Evolutionary conservation across 1,139 yeast species (phyloP).

Genomic region (Hanseniaspora gamundiae): DNA sequence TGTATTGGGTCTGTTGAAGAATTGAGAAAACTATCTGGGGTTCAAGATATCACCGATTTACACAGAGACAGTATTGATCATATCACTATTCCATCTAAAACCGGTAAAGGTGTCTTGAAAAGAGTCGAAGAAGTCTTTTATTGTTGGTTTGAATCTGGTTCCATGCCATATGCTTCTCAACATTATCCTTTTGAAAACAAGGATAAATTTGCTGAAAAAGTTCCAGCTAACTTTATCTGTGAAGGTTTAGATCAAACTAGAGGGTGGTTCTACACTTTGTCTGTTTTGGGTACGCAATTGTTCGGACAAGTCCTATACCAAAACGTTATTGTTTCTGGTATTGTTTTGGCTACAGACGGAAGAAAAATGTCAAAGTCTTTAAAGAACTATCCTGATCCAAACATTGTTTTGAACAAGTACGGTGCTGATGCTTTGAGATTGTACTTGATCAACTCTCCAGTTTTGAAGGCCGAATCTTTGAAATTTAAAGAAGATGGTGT

Average conservation of each 20-base stretch:
- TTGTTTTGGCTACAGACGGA: constrained; percentile 95
- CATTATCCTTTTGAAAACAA: constrained; percentile 91
- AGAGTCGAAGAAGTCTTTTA: constrained; percentile 97
- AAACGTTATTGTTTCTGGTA: constrained; percentile 93
- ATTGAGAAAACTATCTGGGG: constrained; percentile 74
- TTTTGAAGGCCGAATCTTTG: constrained; percentile 89
- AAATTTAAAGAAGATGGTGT: constrained; percentile 98
- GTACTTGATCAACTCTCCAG: constrained; percentile 94
- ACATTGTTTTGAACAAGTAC: constrained; percentile 62
- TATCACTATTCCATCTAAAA: constrained; percentile 85
- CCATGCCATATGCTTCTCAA: constrained; percentile 96
- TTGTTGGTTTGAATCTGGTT: constrained; percentile 99
- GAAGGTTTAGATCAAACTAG: constrained; percentile 99
- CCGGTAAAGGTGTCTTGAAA: constrained; percentile 76
- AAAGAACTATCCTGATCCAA: constrained; percentile 96
- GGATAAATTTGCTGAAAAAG: constrained; percentile 54
- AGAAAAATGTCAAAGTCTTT: constrained; percentile 98
- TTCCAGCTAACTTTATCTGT: constrained; percentile 95
- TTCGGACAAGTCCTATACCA: constrained; percentile 88
- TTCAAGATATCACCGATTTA: constrained; percentile 66
- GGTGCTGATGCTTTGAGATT: constrained; percentile 98
- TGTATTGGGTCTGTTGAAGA: constrained; percentile 88
- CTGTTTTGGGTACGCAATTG: constrained; percentile 90
- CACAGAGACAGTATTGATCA: constrained; percentile 90
- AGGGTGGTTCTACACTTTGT: constrained; percentile 98